phyloP scores from a whole-genome alignment of 73 alveolate species.

The Paramecium sonneborni region DNA sequence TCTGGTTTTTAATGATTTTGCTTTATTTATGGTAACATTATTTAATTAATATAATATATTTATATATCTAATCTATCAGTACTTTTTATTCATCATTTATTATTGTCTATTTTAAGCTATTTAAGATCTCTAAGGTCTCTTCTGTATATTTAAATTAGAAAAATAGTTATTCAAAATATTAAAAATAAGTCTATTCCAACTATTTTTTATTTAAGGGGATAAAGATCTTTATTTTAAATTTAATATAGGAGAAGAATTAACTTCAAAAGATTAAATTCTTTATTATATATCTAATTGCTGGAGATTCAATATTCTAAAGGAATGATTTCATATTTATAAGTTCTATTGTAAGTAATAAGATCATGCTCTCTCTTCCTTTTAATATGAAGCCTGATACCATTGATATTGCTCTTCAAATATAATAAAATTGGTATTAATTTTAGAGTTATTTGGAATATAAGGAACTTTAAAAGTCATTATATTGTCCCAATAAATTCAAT shows the following conservation, averaged over 20 bases:
- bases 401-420: conserved; percentile 85
- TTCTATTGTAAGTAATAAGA: conserved; percentile 78
- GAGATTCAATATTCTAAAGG: conserved; percentile 55
- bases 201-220: conserved; percentile 13
- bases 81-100: neutral
- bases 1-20: neutral
- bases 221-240: conserved; percentile 6
- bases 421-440: conserved; percentile 75
- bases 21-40: neutral
- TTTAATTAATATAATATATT: neutral
- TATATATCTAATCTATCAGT: neutral
- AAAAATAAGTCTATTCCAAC: neutral
- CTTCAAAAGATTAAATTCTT: conserved; percentile 12
- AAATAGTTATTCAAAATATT: conserved; percentile 12
- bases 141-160: neutral
- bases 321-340: conserved; percentile 73
- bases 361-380: conserved; percentile 61
- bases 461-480: conserved; percentile 76
- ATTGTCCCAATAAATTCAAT: conserved; percentile 80
- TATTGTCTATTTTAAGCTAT: conserved; percentile 12
- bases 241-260: neutral
- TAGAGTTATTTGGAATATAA: conserved; percentile 79
- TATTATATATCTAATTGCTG: conserved; percentile 40
- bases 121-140: conserved; percentile 27
- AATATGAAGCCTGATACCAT: conserved; percentile 70